Conservation (phyloP, 2,329 filamentous ascomycete genomes). For the Didymella arachidicola region DNA sequence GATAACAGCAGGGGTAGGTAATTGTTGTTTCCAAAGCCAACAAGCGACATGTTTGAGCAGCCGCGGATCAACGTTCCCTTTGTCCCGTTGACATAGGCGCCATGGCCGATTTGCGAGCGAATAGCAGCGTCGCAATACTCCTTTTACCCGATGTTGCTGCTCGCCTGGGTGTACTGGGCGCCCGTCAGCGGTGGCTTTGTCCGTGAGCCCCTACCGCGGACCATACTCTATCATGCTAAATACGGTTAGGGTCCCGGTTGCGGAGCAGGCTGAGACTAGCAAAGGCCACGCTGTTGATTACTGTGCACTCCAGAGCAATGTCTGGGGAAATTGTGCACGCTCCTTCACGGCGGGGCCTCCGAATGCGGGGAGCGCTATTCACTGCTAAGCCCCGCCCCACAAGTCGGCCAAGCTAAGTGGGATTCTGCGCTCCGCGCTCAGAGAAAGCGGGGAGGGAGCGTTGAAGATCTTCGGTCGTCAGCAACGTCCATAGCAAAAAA, state of each 20-base stretch:
- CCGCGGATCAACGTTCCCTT: constrained; percentile 31
- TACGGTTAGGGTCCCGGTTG: constrained; percentile 8
- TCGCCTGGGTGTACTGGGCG: constrained; percentile 19
- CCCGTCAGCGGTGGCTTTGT: constrained; percentile 29
- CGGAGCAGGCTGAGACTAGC: constrained; percentile 5
- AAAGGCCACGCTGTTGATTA: constrained; percentile 14
- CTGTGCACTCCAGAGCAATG: not conserved
- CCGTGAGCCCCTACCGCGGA: constrained; percentile 16
- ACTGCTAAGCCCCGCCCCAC: constrained; percentile 11
- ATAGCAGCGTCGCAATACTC: constrained; percentile 34
- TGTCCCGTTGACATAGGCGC: constrained; percentile 25
- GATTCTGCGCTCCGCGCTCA: constrained; percentile 18
- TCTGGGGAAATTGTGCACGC: constrained; percentile 20
- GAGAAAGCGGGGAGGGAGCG: constrained; percentile 14
- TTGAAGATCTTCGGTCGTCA: constrained; percentile 15
- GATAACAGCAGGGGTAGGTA: constrained; percentile 12
- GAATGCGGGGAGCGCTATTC: constrained; percentile 15
- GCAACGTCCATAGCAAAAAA: constrained; percentile 2
- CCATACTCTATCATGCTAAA: constrained; percentile 1
- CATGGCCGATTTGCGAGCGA: constrained; percentile 32
- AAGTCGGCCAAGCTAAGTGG: constrained; percentile 18
- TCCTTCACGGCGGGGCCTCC: constrained; percentile 13
- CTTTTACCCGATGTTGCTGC: constrained; percentile 42
- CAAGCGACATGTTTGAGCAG: constrained; percentile 19
- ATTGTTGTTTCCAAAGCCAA: constrained; percentile 12